Evolutionary conservation across 805 yeast species (phyloP), one percentile per base, ranked within the genome.

Genomic region (Kodamaea lidongshanica): DNA sequence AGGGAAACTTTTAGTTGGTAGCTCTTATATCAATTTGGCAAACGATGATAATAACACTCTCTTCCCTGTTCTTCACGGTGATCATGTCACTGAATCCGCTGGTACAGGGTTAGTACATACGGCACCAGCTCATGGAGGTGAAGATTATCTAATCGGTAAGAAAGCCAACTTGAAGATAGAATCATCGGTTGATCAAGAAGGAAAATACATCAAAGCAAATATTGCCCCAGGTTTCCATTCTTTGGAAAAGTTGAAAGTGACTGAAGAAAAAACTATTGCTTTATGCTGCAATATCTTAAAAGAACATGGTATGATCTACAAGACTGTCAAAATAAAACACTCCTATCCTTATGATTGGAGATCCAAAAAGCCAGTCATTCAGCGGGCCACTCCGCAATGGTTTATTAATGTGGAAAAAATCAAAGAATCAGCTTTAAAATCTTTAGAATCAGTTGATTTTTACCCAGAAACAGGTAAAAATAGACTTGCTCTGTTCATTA

Each of bases 341-440:
- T 84, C 89, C 3, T 89, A 89, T 45, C 97, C 98, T 0, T 87
- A 85, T 49, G 98, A 92, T 52, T 92, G 98, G 98, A 72, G 98
- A 44, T 84, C 95, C 2, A 88, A 88, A 50, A 81, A 80, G 24
- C 98, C 98, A 0, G 87, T 92, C n/a, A 78, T 92, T 28, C 85
- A 92, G 36, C 68, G 97, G 37, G 78, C 97, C 0, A 92, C 98
- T 1, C 92, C 96, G 1, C 99, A 92, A 56, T 92, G 97, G 94
- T 92, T 92, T 54, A 81, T 92, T 6, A 83, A 88, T 50, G 82
- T 92, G 19, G 82, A 78, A 16, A 68, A 68, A 32, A 79, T 88
- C 30, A 87, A 85, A 46, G 61, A 60, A 1, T 43, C 57, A 7
- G 87, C 96, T 0, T 47, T 75, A 3, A 50, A 63, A 11, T 74